Evolutionary conservation across 164 flowering plant species (phyloP), one percentile per base, ranked within the genome.

Genomic region (Umbellularia californica): DNA sequence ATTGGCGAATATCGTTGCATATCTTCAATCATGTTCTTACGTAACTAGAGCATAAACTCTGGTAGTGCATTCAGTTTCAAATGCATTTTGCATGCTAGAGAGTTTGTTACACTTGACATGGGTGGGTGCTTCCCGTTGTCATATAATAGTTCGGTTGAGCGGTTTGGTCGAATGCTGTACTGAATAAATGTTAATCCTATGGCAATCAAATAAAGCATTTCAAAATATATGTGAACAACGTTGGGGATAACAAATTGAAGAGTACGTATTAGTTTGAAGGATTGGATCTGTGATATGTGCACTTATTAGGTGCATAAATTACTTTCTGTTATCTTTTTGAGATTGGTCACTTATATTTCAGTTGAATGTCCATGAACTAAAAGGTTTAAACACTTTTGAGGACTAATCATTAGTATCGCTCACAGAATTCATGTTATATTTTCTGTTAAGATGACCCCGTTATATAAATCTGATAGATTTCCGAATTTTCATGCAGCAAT

Each of bases 401-500:
- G 60, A 55, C 17, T 55, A 55, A 55, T 14, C 60, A 55, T 55
- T 20, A 71, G 55, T 27, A 55, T 12, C 2, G 3, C 24, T 19
- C 63, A n/a, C 19, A 14, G 25, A 51, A 51, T 58, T 72, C 67
- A 60, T 58, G 66, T 22, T 70, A 33, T 23, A 30, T 41, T 30
- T 71, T 77, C 73, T 41, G 41, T 71, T 71, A 79, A 76, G 50
- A 64, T 70, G 74, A 27, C 72, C 47, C 22, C 47, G 71, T 13
- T 64, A 51, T 20, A 27, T 65, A 70, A 75, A 77, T 76, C 90
- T 90, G 81, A 90, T 90, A 83, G 74, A 79, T 72, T 79, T 86
- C 68, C 82, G 82, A 85, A 89, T 89, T 88, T 84, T 73, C 75
- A 86, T 95, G 98, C 98, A 95, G 98, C 93, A 84, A 78, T 79